These are phyloP conservation scores for Plasmopara halstedii DNA, from an alignment of 352 stramenopile species.

Conservation along the genomic window DNA sequence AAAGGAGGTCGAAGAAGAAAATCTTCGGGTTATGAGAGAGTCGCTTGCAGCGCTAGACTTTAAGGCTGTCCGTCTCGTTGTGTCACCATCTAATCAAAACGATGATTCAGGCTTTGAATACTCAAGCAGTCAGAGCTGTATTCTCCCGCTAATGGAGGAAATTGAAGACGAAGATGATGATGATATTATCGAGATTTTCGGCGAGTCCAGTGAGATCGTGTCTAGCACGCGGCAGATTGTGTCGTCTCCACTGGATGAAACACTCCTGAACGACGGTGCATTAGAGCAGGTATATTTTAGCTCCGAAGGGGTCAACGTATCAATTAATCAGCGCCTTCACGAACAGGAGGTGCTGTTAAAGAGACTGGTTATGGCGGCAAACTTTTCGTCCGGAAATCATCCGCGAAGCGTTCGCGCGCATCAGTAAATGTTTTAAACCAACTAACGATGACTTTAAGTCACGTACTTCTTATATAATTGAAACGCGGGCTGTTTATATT, in stretches of 20 bases:
- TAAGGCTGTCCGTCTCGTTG: constrained; percentile 13
- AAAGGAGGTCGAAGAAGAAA: constrained; percentile 24
- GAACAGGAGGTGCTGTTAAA: constrained; percentile 31
- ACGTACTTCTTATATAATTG: too few relatives aligned
- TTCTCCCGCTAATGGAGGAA: constrained; percentile 22
- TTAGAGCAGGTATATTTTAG: constrained; percentile 21
- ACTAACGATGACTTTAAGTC: too few relatives aligned
- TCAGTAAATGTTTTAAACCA: constrained; percentile 11
- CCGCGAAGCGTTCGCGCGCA: constrained; percentile 13
- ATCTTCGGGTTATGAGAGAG: constrained; percentile 24
- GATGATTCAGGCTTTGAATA: constrained; percentile 4
- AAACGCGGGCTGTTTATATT: too few relatives aligned
- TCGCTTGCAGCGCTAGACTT: constrained; percentile 26
- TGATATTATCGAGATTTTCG: constrained; percentile 20
- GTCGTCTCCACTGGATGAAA: constrained; percentile 21
- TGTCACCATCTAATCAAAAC: constrained; percentile 7
- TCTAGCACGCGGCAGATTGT: constrained; percentile 24
- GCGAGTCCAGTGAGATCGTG: constrained; percentile 11
- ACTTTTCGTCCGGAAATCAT: constrained; percentile 22
- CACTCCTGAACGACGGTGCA: constrained; percentile 2
- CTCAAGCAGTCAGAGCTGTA: constrained; percentile 12
- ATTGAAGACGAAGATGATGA: constrained; percentile 17
- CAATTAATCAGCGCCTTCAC: constrained; percentile 29
- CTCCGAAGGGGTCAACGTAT: constrained; percentile 12
- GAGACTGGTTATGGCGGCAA: constrained; percentile 28